phyloP scores from a whole-genome alignment of 345 rosid species.

The Pistacia atlantica region DNA sequence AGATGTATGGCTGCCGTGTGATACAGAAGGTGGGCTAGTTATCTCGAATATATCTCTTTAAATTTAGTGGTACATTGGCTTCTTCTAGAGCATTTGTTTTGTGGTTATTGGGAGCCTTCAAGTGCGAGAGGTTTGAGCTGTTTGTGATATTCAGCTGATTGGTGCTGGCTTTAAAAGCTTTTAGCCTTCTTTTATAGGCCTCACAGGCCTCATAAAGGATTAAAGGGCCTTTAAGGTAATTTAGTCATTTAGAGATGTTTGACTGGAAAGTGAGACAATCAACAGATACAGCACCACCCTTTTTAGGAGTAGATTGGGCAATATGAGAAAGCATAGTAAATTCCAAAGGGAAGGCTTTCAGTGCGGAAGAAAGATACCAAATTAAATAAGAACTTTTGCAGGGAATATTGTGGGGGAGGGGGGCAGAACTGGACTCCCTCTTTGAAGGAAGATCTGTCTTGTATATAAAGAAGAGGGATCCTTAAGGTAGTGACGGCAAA shows the following conservation, averaged over 20 bases:
- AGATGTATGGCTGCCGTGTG: constrained; percentile 99
- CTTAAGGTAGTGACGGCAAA: not conserved
- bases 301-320: not conserved
- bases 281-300: not conserved
- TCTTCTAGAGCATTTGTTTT: not conserved
- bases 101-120: not conserved
- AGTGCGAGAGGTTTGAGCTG: not conserved
- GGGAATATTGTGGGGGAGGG: not conserved
- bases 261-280: not conserved
- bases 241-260: not conserved
- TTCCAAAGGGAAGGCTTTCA: not conserved
- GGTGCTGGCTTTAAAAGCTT: not conserved
- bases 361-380: not conserved
- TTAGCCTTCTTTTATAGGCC: constrained; percentile 3
- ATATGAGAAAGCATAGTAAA: not conserved
- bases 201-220: constrained; percentile 4
- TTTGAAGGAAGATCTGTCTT: not conserved
- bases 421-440: not conserved
- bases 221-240: constrained; percentile 2
- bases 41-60: not conserved
- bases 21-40: constrained; percentile 80
- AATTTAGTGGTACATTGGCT: not conserved
- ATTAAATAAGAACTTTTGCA: not conserved
- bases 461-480: too few relatives aligned
- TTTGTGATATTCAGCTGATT: not conserved